Conservation (phyloP, 352 stramenopile genomes). For the Albugo laibachii region DNA sequence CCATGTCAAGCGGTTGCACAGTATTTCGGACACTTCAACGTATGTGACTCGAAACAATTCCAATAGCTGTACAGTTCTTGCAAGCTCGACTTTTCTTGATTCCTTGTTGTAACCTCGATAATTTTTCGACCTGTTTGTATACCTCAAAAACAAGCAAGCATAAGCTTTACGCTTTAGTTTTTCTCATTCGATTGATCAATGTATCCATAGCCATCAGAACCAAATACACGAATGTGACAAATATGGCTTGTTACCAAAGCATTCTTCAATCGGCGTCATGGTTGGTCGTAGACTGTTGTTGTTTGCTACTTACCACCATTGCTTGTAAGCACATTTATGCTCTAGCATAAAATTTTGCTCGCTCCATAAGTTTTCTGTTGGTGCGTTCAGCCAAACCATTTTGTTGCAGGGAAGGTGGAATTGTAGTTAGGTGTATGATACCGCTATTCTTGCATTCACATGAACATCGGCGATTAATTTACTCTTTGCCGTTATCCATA, state of each 20-base stretch:
- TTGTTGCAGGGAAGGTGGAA: background rate
- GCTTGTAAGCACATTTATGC: slow-evolving; percentile 1
- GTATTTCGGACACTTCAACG: too few species aligned
- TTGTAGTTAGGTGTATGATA: slow-evolving; percentile 3
- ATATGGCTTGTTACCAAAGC: background rate
- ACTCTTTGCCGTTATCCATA: slow-evolving; percentile 14
- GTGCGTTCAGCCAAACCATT: too few species aligned
- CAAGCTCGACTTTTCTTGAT: too few species aligned
- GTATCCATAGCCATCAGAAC: slow-evolving; percentile 7
- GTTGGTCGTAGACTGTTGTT: background rate
- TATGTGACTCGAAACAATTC: too few species aligned
- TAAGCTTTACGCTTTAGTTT: slow-evolving; percentile 5
- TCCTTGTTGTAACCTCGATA: too few species aligned
- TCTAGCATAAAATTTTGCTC: slow-evolving; percentile 4
- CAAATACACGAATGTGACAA: slow-evolving; percentile 3
- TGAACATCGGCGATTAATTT: too few species aligned
- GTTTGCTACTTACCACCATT: slow-evolving; percentile 5
- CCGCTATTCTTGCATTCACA: slow-evolving; percentile 1
- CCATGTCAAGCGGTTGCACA: too few species aligned
- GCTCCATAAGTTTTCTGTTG: slow-evolving; percentile 5
- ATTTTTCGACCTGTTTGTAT: background rate
- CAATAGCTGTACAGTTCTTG: too few species aligned
- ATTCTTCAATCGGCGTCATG: slow-evolving; percentile 5
- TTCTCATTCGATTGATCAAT: slow-evolving; percentile 3
- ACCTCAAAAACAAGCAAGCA: slow-evolving; percentile 6